Conservation (phyloP, 129 eudicot species). For the Centrapalus pauciflorus region DNA sequence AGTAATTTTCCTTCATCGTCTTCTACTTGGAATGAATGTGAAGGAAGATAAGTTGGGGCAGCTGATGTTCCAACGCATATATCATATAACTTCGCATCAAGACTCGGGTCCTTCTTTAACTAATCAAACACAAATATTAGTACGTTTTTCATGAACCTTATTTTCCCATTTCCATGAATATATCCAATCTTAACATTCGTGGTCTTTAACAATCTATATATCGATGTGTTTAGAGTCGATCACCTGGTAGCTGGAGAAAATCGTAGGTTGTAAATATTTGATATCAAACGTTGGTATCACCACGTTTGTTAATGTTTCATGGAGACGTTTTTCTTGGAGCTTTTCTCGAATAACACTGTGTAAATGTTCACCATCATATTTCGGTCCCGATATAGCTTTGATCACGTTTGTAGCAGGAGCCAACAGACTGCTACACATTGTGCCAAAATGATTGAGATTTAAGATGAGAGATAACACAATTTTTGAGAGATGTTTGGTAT, state of each 20-base stretch:
- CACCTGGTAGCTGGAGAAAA: constrained; percentile 49
- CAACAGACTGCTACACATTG: neutral
- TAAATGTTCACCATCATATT: constrained; percentile 37
- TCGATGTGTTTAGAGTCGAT: neutral
- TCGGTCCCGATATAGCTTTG: constrained; percentile 32
- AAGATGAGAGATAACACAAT: neutral
- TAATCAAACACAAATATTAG: constrained; percentile 2
- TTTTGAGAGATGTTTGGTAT: too few relatives aligned
- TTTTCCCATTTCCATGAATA: too few relatives aligned
- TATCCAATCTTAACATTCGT: neutral
- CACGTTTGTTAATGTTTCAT: constrained; percentile 39
- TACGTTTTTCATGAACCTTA: too few relatives aligned
- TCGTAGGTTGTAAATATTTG: constrained; percentile 34
- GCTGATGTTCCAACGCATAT: constrained; percentile 57
- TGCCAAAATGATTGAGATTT: neutral
- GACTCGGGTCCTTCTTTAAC: constrained; percentile 21
- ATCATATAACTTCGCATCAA: constrained; percentile 43
- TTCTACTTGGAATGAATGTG: constrained; percentile 29
- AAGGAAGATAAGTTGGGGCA: constrained; percentile 43
- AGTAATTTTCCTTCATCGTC: constrained; percentile 7
- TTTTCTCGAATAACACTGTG: constrained; percentile 8
- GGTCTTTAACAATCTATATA: neutral
- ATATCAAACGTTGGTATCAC: constrained; percentile 59
- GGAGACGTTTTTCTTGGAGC: constrained; percentile 16
- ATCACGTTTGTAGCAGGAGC: neutral